These are phyloP conservation scores for Cryptococcus sp. DNA, from an alignment of 1,284 basidiomycete genomes.

Conservation along the genomic window DNA sequence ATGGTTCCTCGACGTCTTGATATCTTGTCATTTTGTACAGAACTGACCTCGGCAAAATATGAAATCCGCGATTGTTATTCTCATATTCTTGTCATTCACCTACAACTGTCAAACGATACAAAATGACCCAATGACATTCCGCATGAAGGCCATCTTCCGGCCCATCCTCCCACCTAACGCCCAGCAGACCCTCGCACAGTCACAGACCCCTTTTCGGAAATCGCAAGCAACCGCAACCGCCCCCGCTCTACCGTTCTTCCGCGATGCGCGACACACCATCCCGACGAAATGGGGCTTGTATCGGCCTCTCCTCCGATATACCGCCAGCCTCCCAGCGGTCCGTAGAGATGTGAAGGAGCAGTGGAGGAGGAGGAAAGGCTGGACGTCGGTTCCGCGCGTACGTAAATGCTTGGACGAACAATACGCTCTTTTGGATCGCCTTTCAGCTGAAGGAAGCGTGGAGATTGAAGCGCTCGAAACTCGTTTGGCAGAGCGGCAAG, in stretches of 20 bases:
- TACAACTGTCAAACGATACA: background rate
- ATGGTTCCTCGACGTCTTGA: no score
- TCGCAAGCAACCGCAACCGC: no score
- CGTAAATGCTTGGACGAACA: conserved; percentile 26
- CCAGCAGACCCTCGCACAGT: background rate
- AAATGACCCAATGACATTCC: conserved; percentile 10
- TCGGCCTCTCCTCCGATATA: conserved; percentile 63
- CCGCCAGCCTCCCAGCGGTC: conserved; percentile 51
- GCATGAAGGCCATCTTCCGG: conserved; percentile 1
- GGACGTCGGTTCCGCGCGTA: conserved; percentile 22
- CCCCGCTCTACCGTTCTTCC: conserved; percentile 62
- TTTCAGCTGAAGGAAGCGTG: conserved; percentile 57
- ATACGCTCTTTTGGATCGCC: conserved; percentile 24
- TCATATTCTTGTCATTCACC: background rate
- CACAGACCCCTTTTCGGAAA: background rate
- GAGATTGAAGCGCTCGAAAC: conserved; percentile 56
- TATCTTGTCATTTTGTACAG: no score
- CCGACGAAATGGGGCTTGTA: conserved; percentile 76
- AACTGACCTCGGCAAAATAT: background rate
- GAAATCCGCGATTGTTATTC: background rate
- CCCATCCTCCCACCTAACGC: conserved; percentile 5
- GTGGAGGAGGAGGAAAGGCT: conserved; percentile 23
- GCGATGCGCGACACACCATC: conserved; percentile 68
- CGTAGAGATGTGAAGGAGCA: conserved; percentile 17
- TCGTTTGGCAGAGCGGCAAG: conserved; percentile 53